Evolutionary conservation across 345 rosid genomes (phyloP), one percentile per base, ranked within the genome.

Genomic region (Aurinia saxatilis): DNA sequence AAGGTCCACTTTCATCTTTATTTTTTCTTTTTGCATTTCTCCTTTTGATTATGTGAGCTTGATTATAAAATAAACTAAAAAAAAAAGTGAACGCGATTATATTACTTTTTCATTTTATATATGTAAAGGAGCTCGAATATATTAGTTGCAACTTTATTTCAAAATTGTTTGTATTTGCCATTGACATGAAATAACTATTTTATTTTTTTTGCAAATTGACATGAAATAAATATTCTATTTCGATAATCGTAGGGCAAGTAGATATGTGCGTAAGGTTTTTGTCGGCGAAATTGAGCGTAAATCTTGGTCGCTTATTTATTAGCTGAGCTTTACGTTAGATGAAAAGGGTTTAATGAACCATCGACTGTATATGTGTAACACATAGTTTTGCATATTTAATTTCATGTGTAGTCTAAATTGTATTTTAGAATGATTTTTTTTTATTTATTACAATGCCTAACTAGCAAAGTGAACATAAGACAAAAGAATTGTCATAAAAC

Each of bases 211-310:
- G n/a, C n/a, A 3, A 13, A 12, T n/a, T 12, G 5, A 38, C 30
- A n/a, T 44, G n/a, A 33, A n/a, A 34, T 45, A n/a, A 16, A 34
- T 60, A 46, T 6, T 35, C 23, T 46, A 47, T 13, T 34, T 46
- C 19, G 6, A n/a, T 46, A 34, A 60, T 33, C 5, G 33, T 8
- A 45, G 33, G 36, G 36, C 45, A 49, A 50, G 23, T 50, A 68
- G 36, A 33, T 67, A 42, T 39, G 42, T 58, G 60, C 33, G 52
- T 12, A 50, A 21, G 60, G 7, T 15, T 41, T 42, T 36, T 58
- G 73, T 68, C 73, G 60, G 73, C n/a, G 72, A 23, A 42, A 33
- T 7, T 39, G 27, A 50, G 39, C 15, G 72, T 67, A 31, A 49
- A 34, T 59, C 60, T 34, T 68, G 66, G 60, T 60, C 53, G 45